Evolutionary conservation across 495 filamentous ascomycete genomes (phyloP).

Genomic region (Hapsidospora chrysogenum): DNA sequence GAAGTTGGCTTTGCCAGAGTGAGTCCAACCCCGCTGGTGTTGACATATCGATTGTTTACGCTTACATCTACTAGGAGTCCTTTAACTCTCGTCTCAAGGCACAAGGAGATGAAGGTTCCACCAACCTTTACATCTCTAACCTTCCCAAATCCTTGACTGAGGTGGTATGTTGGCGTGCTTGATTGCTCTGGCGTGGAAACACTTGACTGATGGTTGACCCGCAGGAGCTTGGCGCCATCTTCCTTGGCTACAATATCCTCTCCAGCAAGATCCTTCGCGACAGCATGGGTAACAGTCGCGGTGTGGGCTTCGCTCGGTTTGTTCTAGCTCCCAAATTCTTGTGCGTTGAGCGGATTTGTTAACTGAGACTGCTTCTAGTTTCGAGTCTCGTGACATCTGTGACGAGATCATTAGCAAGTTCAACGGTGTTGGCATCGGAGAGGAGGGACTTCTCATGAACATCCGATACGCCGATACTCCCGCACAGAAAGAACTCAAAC

Average conservation of each 20-base stretch:
- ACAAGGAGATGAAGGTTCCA: conserved; percentile 67
- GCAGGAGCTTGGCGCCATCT: conserved; percentile 60
- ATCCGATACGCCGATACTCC: conserved; percentile 94
- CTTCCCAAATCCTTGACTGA: conserved; percentile 81
- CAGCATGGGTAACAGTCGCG: conserved; percentile 75
- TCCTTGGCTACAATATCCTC: conserved; percentile 66
- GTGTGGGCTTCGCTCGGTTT: conserved; percentile 93
- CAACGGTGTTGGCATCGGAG: conserved; percentile 52
- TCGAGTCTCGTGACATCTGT: conserved; percentile 74
- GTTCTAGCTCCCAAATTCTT: conserved; percentile 8
- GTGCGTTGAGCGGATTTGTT: neutral
- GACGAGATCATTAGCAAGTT: conserved; percentile 73
- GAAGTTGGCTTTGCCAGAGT: conserved; percentile 93
- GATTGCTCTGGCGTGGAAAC: neutral
- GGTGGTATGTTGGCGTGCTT: conserved; percentile 32
- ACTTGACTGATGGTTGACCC: conserved; percentile 5
- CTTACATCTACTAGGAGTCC: conserved; percentile 46
- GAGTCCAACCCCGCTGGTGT: conserved; percentile 8
- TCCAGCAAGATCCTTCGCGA: conserved; percentile 91
- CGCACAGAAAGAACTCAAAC: conserved; percentile 89
- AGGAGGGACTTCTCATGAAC: conserved; percentile 64
- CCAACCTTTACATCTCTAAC: conserved; percentile 95
- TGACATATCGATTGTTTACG: neutral
- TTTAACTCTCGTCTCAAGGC: conserved; percentile 94
- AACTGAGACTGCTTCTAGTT: conserved; percentile 36